A percentile compares a stretch with the other conserved stretches of the same genome.
phyloP scores from a whole-genome alignment of 2,329 filamentous ascomycete species.

The Fusarium humuli region DNA sequence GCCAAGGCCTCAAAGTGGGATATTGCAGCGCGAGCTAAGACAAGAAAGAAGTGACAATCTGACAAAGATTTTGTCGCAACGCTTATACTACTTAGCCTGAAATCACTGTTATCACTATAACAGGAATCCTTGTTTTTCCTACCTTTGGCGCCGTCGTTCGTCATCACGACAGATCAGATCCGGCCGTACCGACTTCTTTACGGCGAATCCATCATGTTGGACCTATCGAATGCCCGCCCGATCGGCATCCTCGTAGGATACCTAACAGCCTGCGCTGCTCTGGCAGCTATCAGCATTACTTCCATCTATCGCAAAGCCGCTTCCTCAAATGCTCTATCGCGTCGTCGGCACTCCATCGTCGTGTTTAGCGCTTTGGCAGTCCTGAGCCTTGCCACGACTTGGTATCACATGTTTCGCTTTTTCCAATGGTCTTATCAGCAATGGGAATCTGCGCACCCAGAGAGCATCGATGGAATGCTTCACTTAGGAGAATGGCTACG shows the following conservation, averaged over 20 bases:
- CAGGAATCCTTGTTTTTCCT: neutral
- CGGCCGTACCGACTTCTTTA: neutral
- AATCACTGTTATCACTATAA: neutral
- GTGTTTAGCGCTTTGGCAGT: neutral
- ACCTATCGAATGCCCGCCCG: neutral
- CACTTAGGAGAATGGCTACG: neutral
- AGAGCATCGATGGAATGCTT: neutral
- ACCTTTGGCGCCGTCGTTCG: neutral
- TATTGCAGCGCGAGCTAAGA: neutral
- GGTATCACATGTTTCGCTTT: neutral
- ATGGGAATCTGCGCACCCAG: neutral
- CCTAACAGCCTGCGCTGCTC: neutral
- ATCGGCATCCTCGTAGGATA: neutral
- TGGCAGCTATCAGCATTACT: neutral
- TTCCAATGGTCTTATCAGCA: constrained; percentile 1
- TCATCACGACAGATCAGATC: neutral
- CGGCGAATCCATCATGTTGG: neutral
- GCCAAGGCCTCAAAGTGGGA: neutral
- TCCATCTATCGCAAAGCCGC: neutral
- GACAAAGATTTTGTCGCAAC: neutral
- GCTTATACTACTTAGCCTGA: neutral
- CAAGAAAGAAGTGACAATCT: neutral
- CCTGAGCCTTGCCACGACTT: neutral
- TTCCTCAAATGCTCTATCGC: neutral
- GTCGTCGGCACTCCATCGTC: neutral